phyloP scores from a whole-genome alignment of 129 eudicot genomes.

The Dittrichia graveolens region DNA sequence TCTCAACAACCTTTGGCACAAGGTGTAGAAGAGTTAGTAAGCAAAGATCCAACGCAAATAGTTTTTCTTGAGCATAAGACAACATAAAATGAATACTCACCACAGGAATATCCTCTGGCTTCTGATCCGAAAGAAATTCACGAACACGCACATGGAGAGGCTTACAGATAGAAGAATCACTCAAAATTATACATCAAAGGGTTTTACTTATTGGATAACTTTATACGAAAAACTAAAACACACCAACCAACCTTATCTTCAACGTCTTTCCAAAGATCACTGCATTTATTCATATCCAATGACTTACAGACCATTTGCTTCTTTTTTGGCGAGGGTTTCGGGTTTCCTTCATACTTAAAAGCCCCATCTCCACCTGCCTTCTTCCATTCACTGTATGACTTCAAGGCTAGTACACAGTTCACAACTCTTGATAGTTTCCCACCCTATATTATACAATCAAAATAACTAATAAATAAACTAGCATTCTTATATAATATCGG shows the following conservation, averaged over 20 bases:
- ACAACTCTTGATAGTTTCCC: conserved; percentile 77
- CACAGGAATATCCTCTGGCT: conserved; percentile 68
- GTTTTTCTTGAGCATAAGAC: conserved; percentile 19
- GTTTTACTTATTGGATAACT: conserved; percentile 20
- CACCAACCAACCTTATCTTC: conserved; percentile 67
- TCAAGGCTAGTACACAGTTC: conserved; percentile 77
- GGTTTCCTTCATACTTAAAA: conserved; percentile 56
- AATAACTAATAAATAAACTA: background rate
- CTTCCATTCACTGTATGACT: conserved; percentile 71
- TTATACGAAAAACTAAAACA: conserved; percentile 10
- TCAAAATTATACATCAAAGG: background rate
- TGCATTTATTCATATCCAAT: conserved; percentile 45
- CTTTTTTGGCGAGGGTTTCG: conserved; percentile 45
- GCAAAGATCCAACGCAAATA: too few species aligned
- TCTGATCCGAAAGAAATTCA: conserved; percentile 62
- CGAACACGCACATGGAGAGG: conserved; percentile 61
- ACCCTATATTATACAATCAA: conserved; percentile 48
- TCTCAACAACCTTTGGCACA: conserved; percentile 62
- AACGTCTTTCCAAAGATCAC: conserved; percentile 37
- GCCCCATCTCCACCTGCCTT: conserved; percentile 59
- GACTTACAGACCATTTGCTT: conserved; percentile 54
- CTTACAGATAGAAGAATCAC: conserved; percentile 29
- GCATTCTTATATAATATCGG: background rate
- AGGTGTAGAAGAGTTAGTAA: background rate
- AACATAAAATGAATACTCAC: conserved; percentile 43